Conservation (phyloP, 495 filamentous ascomycete genomes). For the Cercophora sp. region DNA sequence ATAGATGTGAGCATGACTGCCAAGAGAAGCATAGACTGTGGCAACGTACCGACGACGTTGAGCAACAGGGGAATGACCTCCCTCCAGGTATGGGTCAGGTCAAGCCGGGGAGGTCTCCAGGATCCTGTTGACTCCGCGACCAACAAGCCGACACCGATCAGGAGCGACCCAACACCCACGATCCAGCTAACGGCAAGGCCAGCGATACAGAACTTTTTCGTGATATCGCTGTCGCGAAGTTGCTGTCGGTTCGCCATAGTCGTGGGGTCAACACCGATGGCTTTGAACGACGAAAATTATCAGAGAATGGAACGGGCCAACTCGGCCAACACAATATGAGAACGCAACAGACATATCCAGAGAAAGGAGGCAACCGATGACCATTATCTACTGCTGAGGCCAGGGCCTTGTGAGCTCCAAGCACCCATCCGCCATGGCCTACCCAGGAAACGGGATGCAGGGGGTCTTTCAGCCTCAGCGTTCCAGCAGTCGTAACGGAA, state of each 20-base stretch:
- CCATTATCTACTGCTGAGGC: no score
- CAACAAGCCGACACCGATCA: constrained; percentile 19
- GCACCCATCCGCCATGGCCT: no score
- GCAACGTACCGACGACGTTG: constrained; percentile 26
- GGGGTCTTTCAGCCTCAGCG: no score
- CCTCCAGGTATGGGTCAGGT: constrained; percentile 19
- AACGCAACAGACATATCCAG: no score
- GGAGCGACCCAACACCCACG: constrained; percentile 13
- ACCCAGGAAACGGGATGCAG: no score
- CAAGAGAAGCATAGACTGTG: neutral
- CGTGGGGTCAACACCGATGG: no score
- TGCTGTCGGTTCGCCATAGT: constrained; percentile 16
- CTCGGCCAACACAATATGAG: no score
- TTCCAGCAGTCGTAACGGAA: no score
- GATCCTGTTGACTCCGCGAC: constrained; percentile 13
- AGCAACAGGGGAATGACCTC: constrained; percentile 23
- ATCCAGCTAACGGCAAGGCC: constrained; percentile 24
- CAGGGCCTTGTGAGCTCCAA: no score
- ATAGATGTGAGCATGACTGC: neutral
- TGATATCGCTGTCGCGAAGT: constrained; percentile 19
- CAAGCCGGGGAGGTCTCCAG: constrained; percentile 16
- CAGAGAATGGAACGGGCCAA: no score
- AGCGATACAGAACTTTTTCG: constrained; percentile 13
- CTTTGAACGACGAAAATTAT: no score
- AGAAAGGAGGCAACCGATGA: no score